phyloP scores from a whole-genome alignment of 140 eudicot genomes.

The Stevia rebaudiana region DNA sequence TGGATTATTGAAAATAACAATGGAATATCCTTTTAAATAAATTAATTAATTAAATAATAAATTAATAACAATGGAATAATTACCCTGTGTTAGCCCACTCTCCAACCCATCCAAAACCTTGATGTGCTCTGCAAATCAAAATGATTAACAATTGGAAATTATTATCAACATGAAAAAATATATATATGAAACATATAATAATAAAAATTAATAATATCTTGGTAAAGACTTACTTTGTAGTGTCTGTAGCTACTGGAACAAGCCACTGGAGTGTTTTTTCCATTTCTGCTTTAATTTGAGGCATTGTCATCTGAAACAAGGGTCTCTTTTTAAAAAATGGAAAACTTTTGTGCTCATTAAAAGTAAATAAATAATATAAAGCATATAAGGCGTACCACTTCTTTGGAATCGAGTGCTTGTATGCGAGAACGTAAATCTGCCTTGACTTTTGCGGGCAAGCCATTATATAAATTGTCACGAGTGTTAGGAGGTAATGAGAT shows the following conservation, averaged over 20 bases:
- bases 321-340: neutral
- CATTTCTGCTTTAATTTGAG: conserved; percentile 97
- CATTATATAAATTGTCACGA: conserved; percentile 74
- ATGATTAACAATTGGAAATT: neutral
- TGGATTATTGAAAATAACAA: neutral
- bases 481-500: conserved; percentile 79
- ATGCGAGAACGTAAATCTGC: conserved; percentile 57
- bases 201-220: neutral
- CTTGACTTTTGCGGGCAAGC: conserved; percentile 80
- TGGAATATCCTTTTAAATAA: no score
- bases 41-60: no score
- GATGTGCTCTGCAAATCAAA: conserved; percentile 65
- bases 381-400: conserved; percentile 43
- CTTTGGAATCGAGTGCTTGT: conserved; percentile 47
- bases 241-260: conserved; percentile 89
- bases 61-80: conserved; percentile 4
- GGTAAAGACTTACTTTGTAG: conserved; percentile 55
- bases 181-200: neutral
- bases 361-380: neutral
- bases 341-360: neutral
- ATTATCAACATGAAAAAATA: neutral
- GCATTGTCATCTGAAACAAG: conserved; percentile 70
- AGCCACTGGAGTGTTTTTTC: conserved; percentile 96
- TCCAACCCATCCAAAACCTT: conserved; percentile 99
- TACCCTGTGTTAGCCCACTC: conserved; percentile 98